Evolutionary conservation across 2,329 filamentous ascomycete species (phyloP).

Genomic region (Penicillium hordei): DNA sequence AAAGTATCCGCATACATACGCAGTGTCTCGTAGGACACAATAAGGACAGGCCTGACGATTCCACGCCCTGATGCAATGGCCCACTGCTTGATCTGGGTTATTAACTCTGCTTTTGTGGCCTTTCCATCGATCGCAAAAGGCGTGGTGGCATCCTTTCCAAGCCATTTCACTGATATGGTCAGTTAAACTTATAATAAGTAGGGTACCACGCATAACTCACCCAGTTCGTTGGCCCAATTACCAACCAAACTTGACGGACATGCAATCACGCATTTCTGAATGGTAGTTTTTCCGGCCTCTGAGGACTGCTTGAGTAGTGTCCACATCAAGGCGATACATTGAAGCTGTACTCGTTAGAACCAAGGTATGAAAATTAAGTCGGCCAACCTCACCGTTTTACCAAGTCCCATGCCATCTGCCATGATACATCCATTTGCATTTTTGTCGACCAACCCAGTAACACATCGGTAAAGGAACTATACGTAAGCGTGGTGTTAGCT

Average conservation of each 20-base stretch:
- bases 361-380: neutral
- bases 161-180: constrained; percentile 70
- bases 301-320: constrained; percentile 93
- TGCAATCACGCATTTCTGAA: constrained; percentile 95
- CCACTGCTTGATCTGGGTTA: constrained; percentile 89
- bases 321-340: constrained; percentile 97
- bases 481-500: constrained; percentile 15
- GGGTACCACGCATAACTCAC: constrained; percentile 28
- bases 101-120: constrained; percentile 89
- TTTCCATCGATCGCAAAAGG: constrained; percentile 98
- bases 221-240: constrained; percentile 95
- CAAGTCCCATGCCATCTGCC: constrained; percentile 98
- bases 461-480: constrained; percentile 85
- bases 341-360: constrained; percentile 53
- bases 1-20: constrained; percentile 88
- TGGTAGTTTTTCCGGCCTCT: constrained; percentile 87
- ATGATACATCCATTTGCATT: constrained; percentile 98
- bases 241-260: constrained; percentile 94
- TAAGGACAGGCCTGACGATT: constrained; percentile 88
- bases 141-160: constrained; percentile 83
- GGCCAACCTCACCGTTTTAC: constrained; percentile 66
- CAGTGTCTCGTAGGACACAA: constrained; percentile 96
- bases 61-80: constrained; percentile 85
- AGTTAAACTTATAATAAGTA: constrained; percentile 11
- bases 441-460: constrained; percentile 90